Evolutionary conservation across 2,329 filamentous ascomycete species (phyloP), one percentile per base, ranked within the genome.

Genomic region (Sporothrix humicola): DNA sequence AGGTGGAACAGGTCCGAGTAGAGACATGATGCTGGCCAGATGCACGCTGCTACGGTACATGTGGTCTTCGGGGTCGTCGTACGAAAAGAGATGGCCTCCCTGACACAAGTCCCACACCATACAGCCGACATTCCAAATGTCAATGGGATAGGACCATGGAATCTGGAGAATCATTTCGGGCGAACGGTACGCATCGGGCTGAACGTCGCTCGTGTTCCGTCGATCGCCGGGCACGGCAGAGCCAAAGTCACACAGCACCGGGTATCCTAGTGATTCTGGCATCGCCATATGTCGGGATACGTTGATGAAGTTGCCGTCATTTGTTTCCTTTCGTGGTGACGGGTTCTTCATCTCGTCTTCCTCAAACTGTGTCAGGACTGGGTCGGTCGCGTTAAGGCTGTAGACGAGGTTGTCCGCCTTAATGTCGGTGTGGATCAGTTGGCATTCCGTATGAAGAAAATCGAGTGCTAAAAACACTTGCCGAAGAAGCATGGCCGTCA

Each of bases 331-430:
- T 3, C 52, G 10, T 2, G 52, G 52, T 10, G 52, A 56, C 52
- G 52, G 52, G 52, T 56, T 56, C 52, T 23, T 20, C 2, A 56
- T n/a, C n/a, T 56, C 52, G 3, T 56, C 17, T 23, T 56, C 17
- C n/a, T 56, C 52, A 56, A 56, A 56, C 46, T 48, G 46, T 48
- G 15, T 56, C 52, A 20, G 20, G 17, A 23, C 52, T 10, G 52
- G 17, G 20, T 56, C 52, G n/a, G 9, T 13, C 15, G 46, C 52
- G 52, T 56, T n/a, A 10, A 56, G 17, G 6, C n/a, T 20, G 52
- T 23, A 56, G 52, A 48, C 46, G 52, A 56, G 17, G 52, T 56
- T 56, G 52, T 56, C 52, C 17, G 52, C 52, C n/a, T 56, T 56
- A n/a, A 56, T 56, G 52, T 56, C n/a, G 6, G 52, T 56, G 17